phyloP scores from a whole-genome alignment of 768 basidiomycete species.

The Suillus plorans region DNA sequence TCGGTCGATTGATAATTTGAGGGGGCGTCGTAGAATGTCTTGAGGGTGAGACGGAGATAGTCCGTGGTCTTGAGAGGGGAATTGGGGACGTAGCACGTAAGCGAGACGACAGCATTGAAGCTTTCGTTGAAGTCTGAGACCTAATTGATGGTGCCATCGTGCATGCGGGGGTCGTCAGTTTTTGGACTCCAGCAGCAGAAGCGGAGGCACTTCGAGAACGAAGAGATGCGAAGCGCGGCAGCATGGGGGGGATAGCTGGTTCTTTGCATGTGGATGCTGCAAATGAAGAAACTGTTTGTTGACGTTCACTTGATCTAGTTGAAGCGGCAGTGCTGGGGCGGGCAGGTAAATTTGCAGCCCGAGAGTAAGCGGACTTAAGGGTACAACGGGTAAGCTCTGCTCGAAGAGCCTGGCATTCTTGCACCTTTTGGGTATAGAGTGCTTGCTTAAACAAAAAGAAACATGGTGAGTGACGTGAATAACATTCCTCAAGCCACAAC shows the following conservation, averaged over 20 bases:
- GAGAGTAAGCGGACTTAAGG: constrained; percentile 24
- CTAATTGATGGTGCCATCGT: constrained; percentile 25
- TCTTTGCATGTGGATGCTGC: constrained; percentile 32
- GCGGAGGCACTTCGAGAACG: constrained; percentile 58
- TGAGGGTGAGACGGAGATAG: constrained; percentile 42
- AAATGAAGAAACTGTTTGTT: constrained; percentile 29
- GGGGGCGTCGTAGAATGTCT: constrained; percentile 46
- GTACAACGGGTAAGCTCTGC: constrained; percentile 60
- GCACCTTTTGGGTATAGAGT: constrained; percentile 63
- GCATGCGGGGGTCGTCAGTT: constrained; percentile 33
- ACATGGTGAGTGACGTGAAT: constrained; percentile 15
- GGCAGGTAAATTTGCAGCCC: constrained; percentile 19
- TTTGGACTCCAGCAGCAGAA: constrained; percentile 37
- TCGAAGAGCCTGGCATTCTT: constrained; percentile 68
- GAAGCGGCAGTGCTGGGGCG: constrained; percentile 29
- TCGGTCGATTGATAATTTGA: constrained; percentile 55
- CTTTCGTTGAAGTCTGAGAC: constrained; percentile 8
- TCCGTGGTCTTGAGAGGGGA: constrained; percentile 45
- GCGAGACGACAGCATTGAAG: constrained; percentile 27
- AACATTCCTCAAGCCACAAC: constrained; percentile 24
- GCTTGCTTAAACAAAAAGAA: constrained; percentile 44
- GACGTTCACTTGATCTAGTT: constrained; percentile 21
- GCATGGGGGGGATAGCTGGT: constrained; percentile 39
- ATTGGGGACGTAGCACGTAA: constrained; percentile 30
- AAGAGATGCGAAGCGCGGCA: constrained; percentile 51